Evolutionary conservation across 2,329 filamentous ascomycete genomes (phyloP), one percentile per base, ranked within the genome.

Genomic region (Microcera coccophila): DNA sequence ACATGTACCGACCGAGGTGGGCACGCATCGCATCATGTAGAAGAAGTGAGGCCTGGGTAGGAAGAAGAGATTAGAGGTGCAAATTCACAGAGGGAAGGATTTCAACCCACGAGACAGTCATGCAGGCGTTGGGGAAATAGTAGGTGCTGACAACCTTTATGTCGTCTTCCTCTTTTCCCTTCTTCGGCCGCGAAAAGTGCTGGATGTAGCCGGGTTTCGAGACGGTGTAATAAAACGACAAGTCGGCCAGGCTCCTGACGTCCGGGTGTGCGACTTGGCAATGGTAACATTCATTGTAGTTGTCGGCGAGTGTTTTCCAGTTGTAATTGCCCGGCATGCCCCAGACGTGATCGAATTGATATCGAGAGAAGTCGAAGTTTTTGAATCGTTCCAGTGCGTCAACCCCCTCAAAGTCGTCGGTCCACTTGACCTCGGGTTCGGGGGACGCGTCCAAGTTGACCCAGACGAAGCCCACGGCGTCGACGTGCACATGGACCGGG

Each of bases 221-320:
- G 43, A 74, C 65, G 38, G 76, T 73, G 29, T 65, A 62, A 61
- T 81, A 81, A 7, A 71, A 71, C 38, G 71, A 69, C 19, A 81
- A 68, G 45, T 81, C 74, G 19, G 76, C 69, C 15, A 81, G 66
- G 29, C 67, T 64, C 3, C 72, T 67, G 33, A 81, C 73, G 45
- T 76, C 74, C 2, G 79, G 76, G 49, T 81, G 78, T 1, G 76
- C 73, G 1, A 73, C 76, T 24, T 72, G 70, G 63, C 77, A 81
- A 63, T 82, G 78, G 53, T 82, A 82, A 55, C 78, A 82, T 57
- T 47, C 79, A 54, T 83, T 82, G 66, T 80, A 82, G 62, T 82
- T 81, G 56, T 82, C 78, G 10, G 72, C 71, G 22, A 78, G 59
- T 14, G 73, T 72, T 62, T 79, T 79, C 76, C 76, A 79, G 62